phyloP scores from a whole-genome alignment of 1,284 basidiomycete species.

The Puccinia coronata region DNA sequence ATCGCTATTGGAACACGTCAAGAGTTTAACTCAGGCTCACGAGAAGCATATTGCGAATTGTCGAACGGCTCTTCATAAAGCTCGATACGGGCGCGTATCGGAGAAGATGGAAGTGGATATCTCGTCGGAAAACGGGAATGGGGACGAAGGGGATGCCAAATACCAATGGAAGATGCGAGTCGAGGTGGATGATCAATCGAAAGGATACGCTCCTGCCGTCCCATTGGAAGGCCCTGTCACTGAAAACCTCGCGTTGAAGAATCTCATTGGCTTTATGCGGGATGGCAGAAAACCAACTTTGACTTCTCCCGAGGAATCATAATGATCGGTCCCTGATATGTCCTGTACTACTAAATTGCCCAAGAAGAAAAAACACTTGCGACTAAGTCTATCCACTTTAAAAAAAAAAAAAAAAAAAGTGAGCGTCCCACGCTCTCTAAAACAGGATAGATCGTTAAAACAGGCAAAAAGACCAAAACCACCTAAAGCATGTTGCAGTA shows the following conservation, averaged over 20 bases:
- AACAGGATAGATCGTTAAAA: too few relatives aligned
- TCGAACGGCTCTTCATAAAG: conserved; percentile 39
- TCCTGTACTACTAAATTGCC: neutral
- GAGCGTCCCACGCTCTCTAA: too few relatives aligned
- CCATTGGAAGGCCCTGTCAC: neutral
- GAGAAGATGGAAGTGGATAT: conserved; percentile 15
- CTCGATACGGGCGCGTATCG: conserved; percentile 20
- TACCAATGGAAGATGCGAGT: conserved; percentile 50
- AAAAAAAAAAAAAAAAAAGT: too few relatives aligned
- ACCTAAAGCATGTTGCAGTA: too few relatives aligned
- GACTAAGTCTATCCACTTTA: too few relatives aligned
- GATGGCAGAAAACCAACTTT: conserved; percentile 16
- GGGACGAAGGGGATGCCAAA: conserved; percentile 23
- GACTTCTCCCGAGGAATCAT: neutral
- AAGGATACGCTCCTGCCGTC: neutral
- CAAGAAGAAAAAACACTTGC: neutral
- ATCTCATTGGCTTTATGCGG: conserved; percentile 38
- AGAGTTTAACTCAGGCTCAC: conserved; percentile 26
- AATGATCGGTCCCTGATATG: neutral
- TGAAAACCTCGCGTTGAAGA: conserved; percentile 20
- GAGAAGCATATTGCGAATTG: conserved; percentile 45
- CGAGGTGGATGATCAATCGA: conserved; percentile 34
- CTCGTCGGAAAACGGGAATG: conserved; percentile 1
- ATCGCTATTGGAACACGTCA: conserved; percentile 38
- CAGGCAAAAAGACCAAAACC: too few relatives aligned